Percentiles rank a stretch among this genome's conserved stretches.
Conservation (phyloP, 2,329 filamentous ascomycete species). For the Diaporthe australafricana region DNA sequence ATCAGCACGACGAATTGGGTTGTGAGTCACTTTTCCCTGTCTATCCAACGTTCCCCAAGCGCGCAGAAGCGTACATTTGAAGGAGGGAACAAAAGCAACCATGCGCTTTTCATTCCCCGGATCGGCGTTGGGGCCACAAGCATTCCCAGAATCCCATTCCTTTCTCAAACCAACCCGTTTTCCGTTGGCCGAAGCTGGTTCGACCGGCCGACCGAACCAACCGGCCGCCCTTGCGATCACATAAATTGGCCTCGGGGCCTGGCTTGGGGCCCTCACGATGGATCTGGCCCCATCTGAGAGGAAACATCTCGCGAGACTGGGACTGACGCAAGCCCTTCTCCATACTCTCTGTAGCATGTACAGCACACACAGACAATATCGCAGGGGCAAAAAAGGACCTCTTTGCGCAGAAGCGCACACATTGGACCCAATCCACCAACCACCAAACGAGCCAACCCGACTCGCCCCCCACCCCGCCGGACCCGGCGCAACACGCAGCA, state of each 20-base stretch:
- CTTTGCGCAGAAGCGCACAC: slow-evolving; percentile 12
- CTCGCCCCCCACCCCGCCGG: not conserved
- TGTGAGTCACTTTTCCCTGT: slow-evolving; percentile 34
- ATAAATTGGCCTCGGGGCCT: slow-evolving; percentile 13
- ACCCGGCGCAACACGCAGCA: slow-evolving; percentile 1
- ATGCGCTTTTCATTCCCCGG: slow-evolving; percentile 18
- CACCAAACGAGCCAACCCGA: not conserved
- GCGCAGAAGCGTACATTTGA: not conserved
- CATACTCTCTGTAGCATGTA: not conserved
- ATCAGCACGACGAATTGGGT: slow-evolving; percentile 13
- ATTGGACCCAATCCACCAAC: not conserved
- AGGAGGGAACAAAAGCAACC: slow-evolving; percentile 1
- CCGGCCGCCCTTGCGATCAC: not conserved
- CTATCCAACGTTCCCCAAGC: not conserved
- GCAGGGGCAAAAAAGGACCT: not conserved
- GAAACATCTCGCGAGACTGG: not conserved
- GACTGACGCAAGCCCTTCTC: slow-evolving; percentile 5
- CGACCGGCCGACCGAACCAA: not conserved
- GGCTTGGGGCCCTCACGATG: not conserved
- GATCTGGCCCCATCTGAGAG: not conserved
- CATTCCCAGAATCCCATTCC: not conserved
- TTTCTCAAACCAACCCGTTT: not conserved
- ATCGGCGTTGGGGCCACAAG: not conserved
- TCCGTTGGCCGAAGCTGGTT: not conserved
- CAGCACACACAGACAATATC: not conserved